A percentile compares a stretch with the other conserved stretches of the same genome.
phyloP scores from a whole-genome alignment of 352 stramenopile species.

The Phytophthora tubulina region DNA sequence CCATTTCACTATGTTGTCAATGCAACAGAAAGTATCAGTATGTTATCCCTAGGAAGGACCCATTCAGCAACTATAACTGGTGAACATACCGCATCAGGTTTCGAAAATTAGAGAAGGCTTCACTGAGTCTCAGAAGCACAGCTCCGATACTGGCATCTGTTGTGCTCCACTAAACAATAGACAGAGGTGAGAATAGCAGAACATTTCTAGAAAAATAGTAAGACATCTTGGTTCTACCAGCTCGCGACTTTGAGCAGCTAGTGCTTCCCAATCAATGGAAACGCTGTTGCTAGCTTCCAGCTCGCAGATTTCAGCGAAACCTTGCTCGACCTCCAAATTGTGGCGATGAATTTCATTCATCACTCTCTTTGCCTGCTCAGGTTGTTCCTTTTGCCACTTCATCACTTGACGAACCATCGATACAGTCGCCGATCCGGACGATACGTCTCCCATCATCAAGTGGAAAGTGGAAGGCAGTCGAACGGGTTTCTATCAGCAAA shows the following conservation, averaged over 20 bases:
- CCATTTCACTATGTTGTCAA: slow-evolving; percentile 79
- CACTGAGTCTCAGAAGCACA: slow-evolving; percentile 64
- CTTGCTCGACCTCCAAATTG: slow-evolving; percentile 51
- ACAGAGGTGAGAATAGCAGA: background rate
- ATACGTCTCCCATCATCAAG: slow-evolving; percentile 97
- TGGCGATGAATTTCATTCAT: slow-evolving; percentile 45
- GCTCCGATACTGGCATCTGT: slow-evolving; percentile 46
- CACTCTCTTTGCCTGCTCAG: slow-evolving; percentile 41
- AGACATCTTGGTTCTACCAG: slow-evolving; percentile 32
- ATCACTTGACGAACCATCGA: slow-evolving; percentile 86
- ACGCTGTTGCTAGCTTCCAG: slow-evolving; percentile 24
- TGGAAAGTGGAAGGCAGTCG: slow-evolving; percentile 76
- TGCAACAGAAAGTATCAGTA: background rate
- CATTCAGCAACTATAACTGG: background rate
- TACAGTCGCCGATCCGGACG: slow-evolving; percentile 91
- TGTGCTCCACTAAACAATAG: slow-evolving; percentile 52
- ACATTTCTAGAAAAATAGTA: background rate
- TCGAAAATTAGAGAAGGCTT: slow-evolving; percentile 85
- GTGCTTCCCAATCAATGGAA: slow-evolving; percentile 32
- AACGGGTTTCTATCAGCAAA: slow-evolving; percentile 58
- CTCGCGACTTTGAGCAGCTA: slow-evolving; percentile 27
- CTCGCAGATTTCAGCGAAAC: slow-evolving; percentile 39
- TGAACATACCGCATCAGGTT: slow-evolving; percentile 76
- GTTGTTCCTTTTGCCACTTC: slow-evolving; percentile 53
- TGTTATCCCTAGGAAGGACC: background rate